Evolutionary conservation across 805 yeast genomes (phyloP).

Genomic region (Jamesozyma piceae): DNA sequence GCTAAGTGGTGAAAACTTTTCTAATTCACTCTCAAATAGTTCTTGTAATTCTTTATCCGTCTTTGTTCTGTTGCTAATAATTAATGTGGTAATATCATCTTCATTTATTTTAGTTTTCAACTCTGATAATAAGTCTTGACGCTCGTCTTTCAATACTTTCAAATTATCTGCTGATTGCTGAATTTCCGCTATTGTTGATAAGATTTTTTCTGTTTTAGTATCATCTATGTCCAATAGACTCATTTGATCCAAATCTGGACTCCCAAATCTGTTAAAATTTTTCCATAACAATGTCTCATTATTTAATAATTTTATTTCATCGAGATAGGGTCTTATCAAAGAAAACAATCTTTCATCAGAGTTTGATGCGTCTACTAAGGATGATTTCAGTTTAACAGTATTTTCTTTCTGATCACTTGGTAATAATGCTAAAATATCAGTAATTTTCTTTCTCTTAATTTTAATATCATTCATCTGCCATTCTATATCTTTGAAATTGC

Average conservation of each 20-base stretch:
- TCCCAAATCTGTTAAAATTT: conserved; percentile 28
- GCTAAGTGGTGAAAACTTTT: conserved; percentile 63
- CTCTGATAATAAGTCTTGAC: conserved; percentile 49
- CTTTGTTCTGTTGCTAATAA: conserved; percentile 55
- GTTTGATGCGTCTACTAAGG: conserved; percentile 50
- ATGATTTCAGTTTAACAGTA: conserved; percentile 45
- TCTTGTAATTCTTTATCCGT: conserved; percentile 48
- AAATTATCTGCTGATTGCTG: conserved; percentile 54
- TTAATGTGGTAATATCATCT: conserved; percentile 75
- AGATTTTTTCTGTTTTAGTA: conserved; percentile 25
- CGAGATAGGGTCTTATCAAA: conserved; percentile 35
- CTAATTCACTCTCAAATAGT: conserved; percentile 61
- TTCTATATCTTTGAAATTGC: conserved; percentile 23
- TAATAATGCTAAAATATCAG: conserved; percentile 26
- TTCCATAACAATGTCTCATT: conserved; percentile 36
- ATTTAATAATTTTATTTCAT: conserved; percentile 37
- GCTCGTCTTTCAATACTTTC: conserved; percentile 53
- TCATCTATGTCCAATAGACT: conserved; percentile 68
- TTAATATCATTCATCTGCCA: conserved; percentile 32
- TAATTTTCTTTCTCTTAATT: conserved; percentile 28
- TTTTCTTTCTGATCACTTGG: conserved; percentile 45
- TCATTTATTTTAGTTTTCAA: conserved; percentile 61
- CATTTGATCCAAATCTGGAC: conserved; percentile 11
- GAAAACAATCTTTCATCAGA: conserved; percentile 48
- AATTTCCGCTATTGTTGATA: conserved; percentile 37